Percentiles rank a stretch among this genome's conserved stretches.
Evolutionary conservation across 176 grass and related monocot genomes (phyloP).

Genomic region (Alopecurus myosuroides): DNA sequence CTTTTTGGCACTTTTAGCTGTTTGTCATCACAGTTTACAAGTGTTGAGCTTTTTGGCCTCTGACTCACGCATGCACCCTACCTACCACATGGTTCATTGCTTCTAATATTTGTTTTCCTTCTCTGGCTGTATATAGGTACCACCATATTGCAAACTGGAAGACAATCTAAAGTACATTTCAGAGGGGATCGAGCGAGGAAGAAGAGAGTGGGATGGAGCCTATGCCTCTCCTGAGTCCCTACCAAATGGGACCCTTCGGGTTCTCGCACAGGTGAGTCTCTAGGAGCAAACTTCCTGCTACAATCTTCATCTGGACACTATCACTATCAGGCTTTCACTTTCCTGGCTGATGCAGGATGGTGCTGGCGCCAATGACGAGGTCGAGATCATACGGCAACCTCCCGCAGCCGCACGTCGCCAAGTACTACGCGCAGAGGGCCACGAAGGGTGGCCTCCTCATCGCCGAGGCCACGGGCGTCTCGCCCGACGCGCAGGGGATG

Average conservation of each 20-base stretch:
- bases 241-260: constrained; percentile 34
- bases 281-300: not conserved
- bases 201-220: not conserved
- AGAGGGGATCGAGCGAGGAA: not conserved
- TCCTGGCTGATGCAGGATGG: constrained; percentile 35
- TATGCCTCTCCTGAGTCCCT: constrained; percentile 29
- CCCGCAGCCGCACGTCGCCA: constrained; percentile 37
- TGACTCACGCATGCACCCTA: not conserved
- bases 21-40: not conserved
- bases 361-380: constrained; percentile 59
- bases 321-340: not conserved
- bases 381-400: constrained; percentile 52
- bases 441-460: constrained; percentile 50
- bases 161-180: not conserved
- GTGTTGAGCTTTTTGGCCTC: not conserved
- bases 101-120: not conserved
- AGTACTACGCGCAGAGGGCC: constrained; percentile 60
- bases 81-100: not conserved
- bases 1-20: not conserved
- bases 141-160: not conserved
- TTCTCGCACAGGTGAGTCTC: constrained; percentile 38
- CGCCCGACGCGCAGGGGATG: constrained; percentile 32
- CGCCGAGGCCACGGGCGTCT: constrained; percentile 61
- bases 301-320: not conserved
- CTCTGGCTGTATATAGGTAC: not conserved